phyloP scores from a whole-genome alignment of 768 basidiomycete genomes.

The Crepidotus variabilis region DNA sequence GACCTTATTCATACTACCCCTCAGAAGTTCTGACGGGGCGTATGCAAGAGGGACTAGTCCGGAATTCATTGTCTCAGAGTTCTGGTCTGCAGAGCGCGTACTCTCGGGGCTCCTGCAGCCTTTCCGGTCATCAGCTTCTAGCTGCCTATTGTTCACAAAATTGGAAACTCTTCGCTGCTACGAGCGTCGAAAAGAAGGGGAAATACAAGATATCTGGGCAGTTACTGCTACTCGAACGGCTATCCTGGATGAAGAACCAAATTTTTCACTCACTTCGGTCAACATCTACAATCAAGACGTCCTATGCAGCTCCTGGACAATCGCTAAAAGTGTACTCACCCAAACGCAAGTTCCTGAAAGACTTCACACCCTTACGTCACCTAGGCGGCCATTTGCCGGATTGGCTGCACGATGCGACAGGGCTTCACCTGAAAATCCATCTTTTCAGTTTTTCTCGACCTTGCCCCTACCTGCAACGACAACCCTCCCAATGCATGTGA shows the following conservation, averaged over 20 bases:
- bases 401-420: constrained; percentile 24
- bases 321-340: constrained; percentile 10
- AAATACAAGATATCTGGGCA: constrained; percentile 16
- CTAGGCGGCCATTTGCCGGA: constrained; percentile 27
- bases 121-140: constrained; percentile 26
- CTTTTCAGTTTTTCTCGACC: constrained; percentile 35
- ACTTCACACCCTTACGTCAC: constrained; percentile 20
- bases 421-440: neutral
- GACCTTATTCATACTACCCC: constrained; percentile 47
- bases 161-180: constrained; percentile 25
- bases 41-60: neutral
- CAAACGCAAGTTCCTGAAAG: constrained; percentile 8
- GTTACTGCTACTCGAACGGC: constrained; percentile 17
- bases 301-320: constrained; percentile 9
- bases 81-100: constrained; percentile 21
- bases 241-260: constrained; percentile 5
- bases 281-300: constrained; percentile 2
- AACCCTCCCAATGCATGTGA: constrained; percentile 41
- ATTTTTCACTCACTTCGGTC: constrained; percentile 7
- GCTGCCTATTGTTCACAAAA: constrained; percentile 39
- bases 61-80: constrained; percentile 17
- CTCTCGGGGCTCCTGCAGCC: constrained; percentile 23
- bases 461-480: constrained; percentile 38
- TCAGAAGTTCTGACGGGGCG: constrained; percentile 26
- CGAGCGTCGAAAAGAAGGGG: constrained; percentile 16